Conservation (phyloP, 441 rosid genomes). For the Erodium moschatum region DNA sequence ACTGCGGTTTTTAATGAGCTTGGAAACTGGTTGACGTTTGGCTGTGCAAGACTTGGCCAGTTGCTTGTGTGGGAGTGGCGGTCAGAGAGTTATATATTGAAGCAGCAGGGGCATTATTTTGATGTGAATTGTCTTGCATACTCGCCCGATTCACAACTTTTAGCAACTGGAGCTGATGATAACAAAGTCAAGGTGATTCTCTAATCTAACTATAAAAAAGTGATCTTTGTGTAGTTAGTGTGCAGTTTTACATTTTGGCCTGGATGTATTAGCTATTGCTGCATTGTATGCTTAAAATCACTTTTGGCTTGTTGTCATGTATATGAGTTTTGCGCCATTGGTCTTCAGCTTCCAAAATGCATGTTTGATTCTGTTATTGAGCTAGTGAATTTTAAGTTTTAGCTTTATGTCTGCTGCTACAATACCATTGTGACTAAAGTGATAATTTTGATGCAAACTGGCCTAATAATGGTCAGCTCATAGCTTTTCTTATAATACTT, state of each 20-base stretch:
- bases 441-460: slow-evolving; percentile 1
- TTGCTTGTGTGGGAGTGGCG: slow-evolving; percentile 72
- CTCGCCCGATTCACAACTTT: slow-evolving; percentile 84
- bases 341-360: neutral
- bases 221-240: neutral
- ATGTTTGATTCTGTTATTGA: slow-evolving; percentile 1
- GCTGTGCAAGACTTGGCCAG: slow-evolving; percentile 89
- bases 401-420: neutral
- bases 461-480: neutral
- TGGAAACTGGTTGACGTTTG: slow-evolving; percentile 94
- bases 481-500: neutral
- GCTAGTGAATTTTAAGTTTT: neutral
- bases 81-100: slow-evolving; percentile 83
- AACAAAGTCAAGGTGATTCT: slow-evolving; percentile 82
- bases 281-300: neutral
- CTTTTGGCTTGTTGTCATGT: neutral
- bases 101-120: slow-evolving; percentile 96
- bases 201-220: neutral
- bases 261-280: neutral
- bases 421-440: neutral
- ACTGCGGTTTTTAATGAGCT: slow-evolving; percentile 73
- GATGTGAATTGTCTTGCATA: slow-evolving; percentile 84
- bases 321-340: neutral
- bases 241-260: neutral
- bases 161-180: slow-evolving; percentile 98